Base-by-base conservation (phyloP, 116 monocot genomes). In the Iris pallida region DNA sequence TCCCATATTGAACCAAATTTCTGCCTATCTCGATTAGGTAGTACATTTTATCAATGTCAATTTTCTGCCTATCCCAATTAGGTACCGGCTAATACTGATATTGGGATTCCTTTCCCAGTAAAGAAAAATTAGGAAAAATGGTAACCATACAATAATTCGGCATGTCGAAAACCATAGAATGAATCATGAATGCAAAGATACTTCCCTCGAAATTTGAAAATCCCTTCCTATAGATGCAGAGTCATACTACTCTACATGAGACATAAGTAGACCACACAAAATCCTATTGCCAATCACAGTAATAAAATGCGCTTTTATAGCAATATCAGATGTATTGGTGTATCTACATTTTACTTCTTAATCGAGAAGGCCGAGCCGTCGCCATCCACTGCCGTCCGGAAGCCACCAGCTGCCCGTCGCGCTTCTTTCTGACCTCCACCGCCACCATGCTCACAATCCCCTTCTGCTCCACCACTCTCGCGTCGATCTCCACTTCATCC, bases 401-500 rank as follows among this genome's bases (percentile, higher is more conserved):
- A 14, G 91, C 91, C 53, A 91, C 88, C 42, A 87, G 8, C 72
- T 68, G 45, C 0, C 78, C 73, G 11, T 47, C 51, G 4, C 55
- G 48, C 70, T 78, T 78, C 74, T 68, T 82, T 64, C 82, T 51
- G 10, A 85, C 47, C 80, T 80, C 88, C 63, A 80, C 73, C 45
- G 40, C 11, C 56, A 78, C 87, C 18, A 70, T 55, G 42, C 80
- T 67, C 46, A 87, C 75, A 78, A 20, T 79, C 55, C 73, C 87
- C 63, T 57, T 71, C 15, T 53, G 45, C 49, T 75, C 68, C 20
- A 70, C 66, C 53, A 85, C 73, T 59, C 64, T 68, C 10, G 68
- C 82, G 8, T 87, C 85, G 42, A 91, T 85, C 77, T 87, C 91
- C 70, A 91, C 78, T 40, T 82, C 87, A 45, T 91, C 91, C 87